Conservation (phyloP, 2,329 filamentous ascomycete species). For the Fusarium fujikuroi region DNA sequence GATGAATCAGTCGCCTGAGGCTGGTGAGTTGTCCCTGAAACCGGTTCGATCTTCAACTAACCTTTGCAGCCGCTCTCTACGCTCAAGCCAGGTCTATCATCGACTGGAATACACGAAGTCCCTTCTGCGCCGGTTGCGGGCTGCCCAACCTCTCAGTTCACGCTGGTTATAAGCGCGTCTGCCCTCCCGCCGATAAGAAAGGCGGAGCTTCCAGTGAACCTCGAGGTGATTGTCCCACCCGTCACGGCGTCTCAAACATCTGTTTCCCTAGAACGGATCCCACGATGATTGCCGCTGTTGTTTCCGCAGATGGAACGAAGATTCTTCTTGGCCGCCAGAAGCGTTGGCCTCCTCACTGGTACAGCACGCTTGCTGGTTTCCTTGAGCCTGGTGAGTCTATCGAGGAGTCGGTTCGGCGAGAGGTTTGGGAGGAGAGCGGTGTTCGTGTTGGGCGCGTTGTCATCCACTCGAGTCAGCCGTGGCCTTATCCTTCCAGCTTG, state of each 20-base stretch:
- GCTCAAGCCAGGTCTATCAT: slow-evolving; percentile 88
- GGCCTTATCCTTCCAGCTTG: slow-evolving; percentile 85
- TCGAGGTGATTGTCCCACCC: slow-evolving; percentile 80
- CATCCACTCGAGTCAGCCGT: slow-evolving; percentile 85
- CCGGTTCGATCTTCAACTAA: slow-evolving; percentile 7
- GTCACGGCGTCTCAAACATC: slow-evolving; percentile 88
- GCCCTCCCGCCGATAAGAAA: slow-evolving; percentile 74
- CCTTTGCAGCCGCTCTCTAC: slow-evolving; percentile 79
- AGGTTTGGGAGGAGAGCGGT: slow-evolving; percentile 88
- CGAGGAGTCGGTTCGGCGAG: slow-evolving; percentile 83
- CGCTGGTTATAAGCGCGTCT: slow-evolving; percentile 82
- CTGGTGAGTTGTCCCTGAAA: slow-evolving; percentile 60
- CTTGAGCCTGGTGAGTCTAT: slow-evolving; percentile 87
- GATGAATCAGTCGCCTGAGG: slow-evolving; percentile 68
- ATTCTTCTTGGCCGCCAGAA: slow-evolving; percentile 87
- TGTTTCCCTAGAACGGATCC: slow-evolving; percentile 93
- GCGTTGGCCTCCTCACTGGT: slow-evolving; percentile 86
- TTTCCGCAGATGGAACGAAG: slow-evolving; percentile 80
- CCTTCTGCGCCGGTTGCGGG: slow-evolving; percentile 91
- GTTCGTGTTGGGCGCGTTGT: slow-evolving; percentile 81
- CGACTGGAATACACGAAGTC: slow-evolving; percentile 95
- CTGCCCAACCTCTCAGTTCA: slow-evolving; percentile 82
- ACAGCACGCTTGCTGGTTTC: slow-evolving; percentile 88
- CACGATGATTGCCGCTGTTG: slow-evolving; percentile 93
- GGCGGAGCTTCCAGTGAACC: slow-evolving; percentile 58